Base-by-base conservation (phyloP, 164 flowering plant species). In the Tetrastigma voinierianum region DNA sequence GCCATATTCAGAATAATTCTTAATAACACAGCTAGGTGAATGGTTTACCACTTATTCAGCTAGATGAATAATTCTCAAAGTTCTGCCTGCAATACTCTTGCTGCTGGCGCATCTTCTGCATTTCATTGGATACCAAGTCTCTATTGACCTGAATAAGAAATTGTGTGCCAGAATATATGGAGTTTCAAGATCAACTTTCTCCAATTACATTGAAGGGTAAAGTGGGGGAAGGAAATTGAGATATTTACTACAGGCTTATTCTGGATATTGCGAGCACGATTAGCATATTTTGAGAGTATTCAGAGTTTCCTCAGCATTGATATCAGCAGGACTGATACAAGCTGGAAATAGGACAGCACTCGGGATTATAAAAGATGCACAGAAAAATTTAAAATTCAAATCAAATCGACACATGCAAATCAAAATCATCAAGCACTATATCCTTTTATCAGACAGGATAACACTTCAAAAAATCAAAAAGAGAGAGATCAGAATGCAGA, bases 291-390 rank as follows among this genome's bases (percentile, higher is more conserved):
- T 92, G 24, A 92, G 85, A 56, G 97, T 90, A 84, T 88, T 92
- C 8, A 92, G 91, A 69, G 85, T 90, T 82, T 92, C 97, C 79
- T 92, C 97, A 10, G 86, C 96, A 78, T 92, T 92, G 57, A 88
- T 90, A 72, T 91, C 96, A 69, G 97, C 97, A 52, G 96, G 97
- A 78, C 97, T 92, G 61, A 91, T 83, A 75, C 97, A 91, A 20
- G 97, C 97, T 91, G 86, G 65, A 68, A 80, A 53, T 62, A 64
- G 32, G n/a, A 44, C 17, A 62, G 46, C 18, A 46, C 46, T 69
- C 19, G n/a, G 55, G 46, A 16, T 55, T 16, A 45, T 9, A 59
- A 10, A n/a, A 61, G 14, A 43, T 17, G 40, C 47, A 40, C 8
- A 72, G 76, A 47, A 65, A 25, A 25, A 12, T 47, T 20, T 20